These are phyloP conservation scores for Pleurotus sapidus DNA, from an alignment of 768 basidiomycete genomes.

Conservation along the genomic window DNA sequence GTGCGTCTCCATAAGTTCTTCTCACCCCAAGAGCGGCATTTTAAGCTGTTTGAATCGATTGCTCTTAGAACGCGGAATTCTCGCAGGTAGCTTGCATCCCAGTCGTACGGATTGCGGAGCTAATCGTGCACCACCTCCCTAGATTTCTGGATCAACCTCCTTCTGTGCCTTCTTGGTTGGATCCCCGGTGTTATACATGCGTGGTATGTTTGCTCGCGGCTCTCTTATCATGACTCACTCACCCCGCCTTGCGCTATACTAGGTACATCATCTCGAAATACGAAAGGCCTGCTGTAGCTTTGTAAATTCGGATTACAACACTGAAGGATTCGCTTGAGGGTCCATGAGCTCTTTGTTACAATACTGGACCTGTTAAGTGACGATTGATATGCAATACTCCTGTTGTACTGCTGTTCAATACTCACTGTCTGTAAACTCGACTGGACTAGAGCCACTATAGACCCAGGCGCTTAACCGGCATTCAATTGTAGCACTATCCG, in stretches of 20 bases:
- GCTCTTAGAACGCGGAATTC: not conserved
- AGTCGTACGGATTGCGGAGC: not conserved
- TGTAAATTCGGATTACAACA: not conserved
- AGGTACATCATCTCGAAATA: slow-evolving; percentile 18
- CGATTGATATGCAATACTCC: no score
- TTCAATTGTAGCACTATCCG: no score
- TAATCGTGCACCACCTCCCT: not conserved
- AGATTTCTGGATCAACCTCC: slow-evolving; percentile 36
- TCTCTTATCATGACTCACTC: not conserved
- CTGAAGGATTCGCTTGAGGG: no score
- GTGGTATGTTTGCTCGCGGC: slow-evolving; percentile 27
- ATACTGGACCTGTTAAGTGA: no score
- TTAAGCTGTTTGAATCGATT: not conserved
- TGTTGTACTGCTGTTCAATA: no score
- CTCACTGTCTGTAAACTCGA: no score
- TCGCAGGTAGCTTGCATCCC: not conserved
- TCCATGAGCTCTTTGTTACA: no score
- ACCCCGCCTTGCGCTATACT: not conserved
- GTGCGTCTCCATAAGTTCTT: not conserved
- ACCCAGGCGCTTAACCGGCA: no score
- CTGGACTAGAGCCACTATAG: no score
- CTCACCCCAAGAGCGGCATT: not conserved
- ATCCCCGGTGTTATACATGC: slow-evolving; percentile 52
- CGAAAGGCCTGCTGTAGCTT: not conserved
- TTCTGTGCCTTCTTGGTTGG: slow-evolving; percentile 43